Base-by-base conservation (phyloP, 257 asterid species). In the Capsicum baccatum region DNA sequence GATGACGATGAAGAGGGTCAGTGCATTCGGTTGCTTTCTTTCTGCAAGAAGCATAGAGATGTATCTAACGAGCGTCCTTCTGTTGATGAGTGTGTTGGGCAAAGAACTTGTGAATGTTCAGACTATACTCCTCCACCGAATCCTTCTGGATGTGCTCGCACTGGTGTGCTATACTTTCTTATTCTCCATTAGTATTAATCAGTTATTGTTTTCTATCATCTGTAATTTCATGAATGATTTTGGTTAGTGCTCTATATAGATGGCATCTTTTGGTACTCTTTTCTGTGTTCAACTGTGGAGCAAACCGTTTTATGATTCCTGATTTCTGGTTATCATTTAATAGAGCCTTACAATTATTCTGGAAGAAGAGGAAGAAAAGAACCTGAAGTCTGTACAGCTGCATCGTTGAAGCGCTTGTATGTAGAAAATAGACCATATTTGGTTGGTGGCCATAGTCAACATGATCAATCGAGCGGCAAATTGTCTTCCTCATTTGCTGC, bases 71-170 rank as follows among this genome's bases (percentile, higher is more conserved):
- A 91, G 87, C 93, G 89, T 56, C 87, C 79, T 80, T 85, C 91
- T 86, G 89, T 74, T 19, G 91, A 92, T 70, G 93, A 93, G 87
- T 91, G 87, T 79, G 84, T 60, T 57, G 88, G 81, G 19, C 91
- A 85, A 83, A 91, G 88, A 83, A 79, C 88, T 85, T 74, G 86
- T 89, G 92, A 90, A 57, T 86, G 73, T 83, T 91, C 90, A 56
- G 95, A 92, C 85, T 93, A 91, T 84, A 81, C 84, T 83, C 97
- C 98, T 66, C 93, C 94, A 26, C 37, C 80, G 83, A 97, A 95
- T 88, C 97, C 95, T 84, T 89, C 96, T 86, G 98, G 99, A 66
- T 94, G 97, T 84, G 97, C 99, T 88, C 99, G 99, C 82, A 87
- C 93, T 83, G 98, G 99, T 97, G 85, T 83, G 85, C 57, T 81